Evolutionary conservation across 2,329 filamentous ascomycete genomes (phyloP).

Genomic region (Scedosporium dehoogii): DNA sequence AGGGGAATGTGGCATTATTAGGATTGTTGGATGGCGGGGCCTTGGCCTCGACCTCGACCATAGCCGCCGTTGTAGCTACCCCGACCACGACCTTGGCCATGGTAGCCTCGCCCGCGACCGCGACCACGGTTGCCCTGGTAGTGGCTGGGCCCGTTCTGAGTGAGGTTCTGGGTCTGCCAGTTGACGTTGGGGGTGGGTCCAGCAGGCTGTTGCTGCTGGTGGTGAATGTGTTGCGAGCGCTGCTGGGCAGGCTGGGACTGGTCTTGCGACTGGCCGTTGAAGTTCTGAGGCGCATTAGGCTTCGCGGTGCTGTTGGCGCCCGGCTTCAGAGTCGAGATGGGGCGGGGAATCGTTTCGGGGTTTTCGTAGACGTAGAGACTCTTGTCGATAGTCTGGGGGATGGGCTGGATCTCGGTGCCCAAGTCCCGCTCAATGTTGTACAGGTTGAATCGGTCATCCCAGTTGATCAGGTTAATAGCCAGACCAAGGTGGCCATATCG

Average conservation of each 20-base stretch:
- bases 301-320: slow-evolving; percentile 14
- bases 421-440: slow-evolving; percentile 98
- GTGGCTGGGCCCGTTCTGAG: slow-evolving; percentile 15
- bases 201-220: slow-evolving; percentile 12
- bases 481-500: slow-evolving; percentile 95
- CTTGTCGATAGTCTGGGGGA: slow-evolving; percentile 90
- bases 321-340: slow-evolving; percentile 43
- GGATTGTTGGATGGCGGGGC: slow-evolving; percentile 20
- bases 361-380: slow-evolving; percentile 97
- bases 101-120: slow-evolving; percentile 16
- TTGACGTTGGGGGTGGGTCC: slow-evolving; percentile 19
- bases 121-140: slow-evolving; percentile 22
- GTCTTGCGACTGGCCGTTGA: slow-evolving; percentile 14
- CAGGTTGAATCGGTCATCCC: slow-evolving; percentile 97
- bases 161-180: slow-evolving; percentile 15
- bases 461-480: slow-evolving; percentile 98
- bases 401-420: slow-evolving; percentile 95
- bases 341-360: slow-evolving; percentile 86
- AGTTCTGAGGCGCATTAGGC: neutral
- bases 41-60: slow-evolving; percentile 13
- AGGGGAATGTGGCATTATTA: slow-evolving; percentile 9
- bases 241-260: slow-evolving; percentile 18
- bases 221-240: slow-evolving; percentile 10
- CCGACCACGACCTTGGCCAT: slow-evolving; percentile 11
- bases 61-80: slow-evolving; percentile 13